Conservation (phyloP, 2,329 filamentous ascomycete species). For the Pseudocercospora pini-densiflorae region DNA sequence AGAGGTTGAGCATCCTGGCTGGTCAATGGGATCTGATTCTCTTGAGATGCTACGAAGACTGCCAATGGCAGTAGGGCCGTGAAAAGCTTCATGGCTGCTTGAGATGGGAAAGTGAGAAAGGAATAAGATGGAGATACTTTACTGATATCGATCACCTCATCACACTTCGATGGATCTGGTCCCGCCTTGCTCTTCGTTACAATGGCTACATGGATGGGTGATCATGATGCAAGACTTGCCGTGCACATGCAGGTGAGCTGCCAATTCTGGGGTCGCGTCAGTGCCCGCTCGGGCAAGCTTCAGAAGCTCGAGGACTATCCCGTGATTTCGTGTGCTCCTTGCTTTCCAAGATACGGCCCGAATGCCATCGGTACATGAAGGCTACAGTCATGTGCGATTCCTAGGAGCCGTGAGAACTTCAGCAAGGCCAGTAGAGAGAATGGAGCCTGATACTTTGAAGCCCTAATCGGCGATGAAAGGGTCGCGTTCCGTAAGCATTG, state of each 20-base stretch:
- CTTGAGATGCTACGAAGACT: slow-evolving; percentile 26
- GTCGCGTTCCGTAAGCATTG: not conserved
- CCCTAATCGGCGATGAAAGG: not conserved
- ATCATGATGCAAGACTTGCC: slow-evolving; percentile 22
- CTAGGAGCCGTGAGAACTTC: not conserved
- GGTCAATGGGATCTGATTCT: slow-evolving; percentile 34
- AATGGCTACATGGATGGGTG: slow-evolving; percentile 1
- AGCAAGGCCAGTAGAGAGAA: not conserved
- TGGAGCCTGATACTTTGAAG: not conserved
- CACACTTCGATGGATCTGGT: not conserved
- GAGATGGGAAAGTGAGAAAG: not conserved
- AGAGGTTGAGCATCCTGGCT: slow-evolving; percentile 24
- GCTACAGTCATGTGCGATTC: not conserved
- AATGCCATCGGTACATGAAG: not conserved
- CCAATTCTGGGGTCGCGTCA: slow-evolving; percentile 4
- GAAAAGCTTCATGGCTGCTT: slow-evolving; percentile 23
- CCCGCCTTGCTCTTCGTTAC: not conserved
- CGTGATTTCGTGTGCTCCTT: not conserved
- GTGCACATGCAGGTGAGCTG: slow-evolving; percentile 8
- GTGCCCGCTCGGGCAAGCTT: not conserved
- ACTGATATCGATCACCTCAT: not conserved
- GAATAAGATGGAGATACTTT: not conserved
- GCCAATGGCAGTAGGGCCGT: slow-evolving; percentile 31
- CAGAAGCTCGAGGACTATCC: not conserved
- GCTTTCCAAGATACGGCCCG: not conserved